phyloP scores from a whole-genome alignment of 148 eudicot species.

The Rhododendron vialii region DNA sequence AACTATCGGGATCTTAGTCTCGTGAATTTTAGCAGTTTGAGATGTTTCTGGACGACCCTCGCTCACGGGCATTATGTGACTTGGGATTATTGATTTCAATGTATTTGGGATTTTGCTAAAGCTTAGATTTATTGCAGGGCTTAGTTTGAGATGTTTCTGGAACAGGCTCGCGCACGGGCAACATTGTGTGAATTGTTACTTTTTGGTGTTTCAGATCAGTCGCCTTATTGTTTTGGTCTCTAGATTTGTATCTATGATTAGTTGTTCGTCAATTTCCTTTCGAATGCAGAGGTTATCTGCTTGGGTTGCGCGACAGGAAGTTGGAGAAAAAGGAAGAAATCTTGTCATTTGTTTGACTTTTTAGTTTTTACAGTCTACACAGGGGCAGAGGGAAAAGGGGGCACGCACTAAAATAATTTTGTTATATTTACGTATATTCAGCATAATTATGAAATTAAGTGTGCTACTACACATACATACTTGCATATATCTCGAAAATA shows the following conservation, averaged over 20 bases:
- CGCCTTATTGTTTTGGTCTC: background rate
- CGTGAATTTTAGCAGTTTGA: no score
- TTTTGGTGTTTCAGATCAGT: background rate
- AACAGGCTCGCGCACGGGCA: no score
- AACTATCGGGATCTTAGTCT: background rate
- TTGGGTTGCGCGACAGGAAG: background rate
- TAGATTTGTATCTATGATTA: background rate
- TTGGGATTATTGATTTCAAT: constrained; percentile 17
- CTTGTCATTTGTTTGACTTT: background rate
- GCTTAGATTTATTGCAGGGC: background rate
- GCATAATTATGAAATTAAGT: no score
- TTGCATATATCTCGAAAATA: no score
- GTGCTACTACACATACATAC: no score
- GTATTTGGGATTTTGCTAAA: background rate
- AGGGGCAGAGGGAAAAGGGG: no score
- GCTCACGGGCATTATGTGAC: background rate
- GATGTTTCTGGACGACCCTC: no score
- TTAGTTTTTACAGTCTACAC: no score
- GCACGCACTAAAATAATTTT: no score
- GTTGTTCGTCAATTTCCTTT: background rate
- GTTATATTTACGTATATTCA: no score
- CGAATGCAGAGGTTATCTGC: background rate
- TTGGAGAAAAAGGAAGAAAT: background rate
- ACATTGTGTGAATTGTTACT: background rate
- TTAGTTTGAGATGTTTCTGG: no score